Percentiles rank a stretch among this genome's conserved stretches.
Conservation (phyloP, 169 alveolate species). For the Toxoplasma gondii region DNA sequence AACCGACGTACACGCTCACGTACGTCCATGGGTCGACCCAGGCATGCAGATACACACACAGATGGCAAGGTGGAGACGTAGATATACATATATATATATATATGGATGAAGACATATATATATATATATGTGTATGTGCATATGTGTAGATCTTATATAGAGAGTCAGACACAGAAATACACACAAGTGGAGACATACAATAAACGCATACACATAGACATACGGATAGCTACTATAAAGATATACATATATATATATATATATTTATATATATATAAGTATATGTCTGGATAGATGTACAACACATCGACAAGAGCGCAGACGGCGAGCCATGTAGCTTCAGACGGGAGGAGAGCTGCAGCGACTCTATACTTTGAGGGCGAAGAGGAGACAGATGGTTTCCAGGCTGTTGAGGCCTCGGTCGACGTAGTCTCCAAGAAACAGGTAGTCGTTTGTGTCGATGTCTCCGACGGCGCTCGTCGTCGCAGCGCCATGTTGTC, state of each 20-base stretch:
- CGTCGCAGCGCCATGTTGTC: background rate
- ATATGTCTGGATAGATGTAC: background rate
- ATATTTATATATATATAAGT: background rate
- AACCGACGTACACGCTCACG: too few relatives aligned
- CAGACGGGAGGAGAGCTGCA: background rate
- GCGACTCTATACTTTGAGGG: conserved; percentile 89
- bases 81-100: background rate
- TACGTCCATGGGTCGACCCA: too few relatives aligned
- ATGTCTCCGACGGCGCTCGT: conserved; percentile 91
- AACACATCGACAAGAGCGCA: background rate
- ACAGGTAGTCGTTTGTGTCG: conserved; percentile 97
- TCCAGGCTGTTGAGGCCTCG: conserved; percentile 96
- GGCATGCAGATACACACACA: background rate
- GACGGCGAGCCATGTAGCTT: background rate
- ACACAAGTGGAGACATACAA: too few relatives aligned
- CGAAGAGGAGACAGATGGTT: conserved; percentile 96
- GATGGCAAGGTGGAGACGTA: background rate
- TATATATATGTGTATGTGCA: background rate
- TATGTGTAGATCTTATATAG: background rate
- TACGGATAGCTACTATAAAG: too few relatives aligned
- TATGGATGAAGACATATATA: background rate
- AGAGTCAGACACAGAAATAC: too few relatives aligned
- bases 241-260: too few relatives aligned
- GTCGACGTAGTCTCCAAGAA: conserved; percentile 99
- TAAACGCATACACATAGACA: too few relatives aligned